Conservation (phyloP, 2,329 filamentous ascomycete species). For the Colletotrichum musicola region DNA sequence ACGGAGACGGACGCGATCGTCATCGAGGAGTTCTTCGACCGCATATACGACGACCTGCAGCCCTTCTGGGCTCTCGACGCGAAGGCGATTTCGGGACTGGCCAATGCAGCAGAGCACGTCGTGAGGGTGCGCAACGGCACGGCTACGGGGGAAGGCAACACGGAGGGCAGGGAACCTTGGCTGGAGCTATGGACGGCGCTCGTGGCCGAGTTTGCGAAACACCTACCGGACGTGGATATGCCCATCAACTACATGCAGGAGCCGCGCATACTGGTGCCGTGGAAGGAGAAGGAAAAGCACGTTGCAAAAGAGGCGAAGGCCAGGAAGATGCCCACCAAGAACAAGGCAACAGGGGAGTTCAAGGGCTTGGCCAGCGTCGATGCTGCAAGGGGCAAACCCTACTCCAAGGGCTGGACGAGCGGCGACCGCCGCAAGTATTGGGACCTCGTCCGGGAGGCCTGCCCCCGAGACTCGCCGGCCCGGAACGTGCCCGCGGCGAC, state of each 20-base stretch:
- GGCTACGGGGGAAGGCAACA: constrained; percentile 55
- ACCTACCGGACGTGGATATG: constrained; percentile 75
- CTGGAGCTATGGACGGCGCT: constrained; percentile 62
- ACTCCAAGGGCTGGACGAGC: constrained; percentile 29
- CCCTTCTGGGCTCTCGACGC: constrained; percentile 71
- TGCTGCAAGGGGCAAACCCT: constrained; percentile 50
- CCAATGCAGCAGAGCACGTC: constrained; percentile 59
- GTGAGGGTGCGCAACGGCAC: constrained; percentile 62
- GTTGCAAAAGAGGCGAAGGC: constrained; percentile 60
- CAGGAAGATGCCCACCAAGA: constrained; percentile 57
- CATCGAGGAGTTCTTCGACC: constrained; percentile 74
- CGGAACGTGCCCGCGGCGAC: constrained; percentile 49
- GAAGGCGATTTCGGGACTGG: constrained; percentile 52
- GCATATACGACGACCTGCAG: constrained; percentile 72
- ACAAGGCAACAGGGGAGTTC: constrained; percentile 58
- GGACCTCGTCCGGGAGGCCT: constrained; percentile 68
- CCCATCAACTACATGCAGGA: constrained; percentile 76
- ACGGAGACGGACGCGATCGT: constrained; percentile 64
- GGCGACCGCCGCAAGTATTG: constrained; percentile 59
- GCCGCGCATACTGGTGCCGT: constrained; percentile 71
- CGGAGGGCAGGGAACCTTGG: constrained; percentile 57
- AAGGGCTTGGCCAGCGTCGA: constrained; percentile 56
- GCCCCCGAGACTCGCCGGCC: constrained; percentile 66
- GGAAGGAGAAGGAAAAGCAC: constrained; percentile 65
- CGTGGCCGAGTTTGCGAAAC: constrained; percentile 63